These are phyloP conservation scores for Cylindrodendrum hubeiense DNA, from an alignment of 2,329 filamentous ascomycete species.

Conservation along the genomic window DNA sequence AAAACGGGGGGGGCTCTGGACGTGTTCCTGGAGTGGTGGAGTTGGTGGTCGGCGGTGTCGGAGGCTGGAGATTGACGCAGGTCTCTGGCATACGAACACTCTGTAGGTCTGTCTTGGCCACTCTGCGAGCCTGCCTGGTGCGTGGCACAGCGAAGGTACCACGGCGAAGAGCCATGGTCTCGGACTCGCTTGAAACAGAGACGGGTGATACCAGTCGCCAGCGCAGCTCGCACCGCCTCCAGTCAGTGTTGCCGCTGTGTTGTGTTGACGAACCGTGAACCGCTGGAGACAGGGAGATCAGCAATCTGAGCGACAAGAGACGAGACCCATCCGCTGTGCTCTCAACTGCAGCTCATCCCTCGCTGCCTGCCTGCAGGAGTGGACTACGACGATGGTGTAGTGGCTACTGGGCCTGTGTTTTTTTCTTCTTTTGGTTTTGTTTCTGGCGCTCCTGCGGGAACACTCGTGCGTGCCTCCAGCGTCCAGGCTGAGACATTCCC, in stretches of 20 bases:
- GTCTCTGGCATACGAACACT: not conserved
- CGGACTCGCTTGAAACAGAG: not conserved
- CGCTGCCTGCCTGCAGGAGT: not conserved
- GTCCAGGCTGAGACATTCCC: not conserved
- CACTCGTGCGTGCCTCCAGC: not conserved
- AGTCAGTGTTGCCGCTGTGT: not conserved
- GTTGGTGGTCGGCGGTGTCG: not conserved
- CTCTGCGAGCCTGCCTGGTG: no score
- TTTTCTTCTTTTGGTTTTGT: no score
- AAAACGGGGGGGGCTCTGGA: not conserved
- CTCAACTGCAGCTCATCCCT: not conserved
- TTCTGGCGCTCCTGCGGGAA: not conserved
- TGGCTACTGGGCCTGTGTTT: no score
- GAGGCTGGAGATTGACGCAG: not conserved
- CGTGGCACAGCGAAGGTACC: not conserved
- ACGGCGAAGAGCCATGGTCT: not conserved
- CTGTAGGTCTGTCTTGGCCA: not conserved
- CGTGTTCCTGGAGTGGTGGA: not conserved
- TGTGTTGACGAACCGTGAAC: not conserved
- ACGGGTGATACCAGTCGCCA: not conserved
- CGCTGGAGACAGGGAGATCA: not conserved
- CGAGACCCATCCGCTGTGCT: not conserved
- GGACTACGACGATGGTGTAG: not conserved
- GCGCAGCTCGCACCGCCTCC: not conserved
- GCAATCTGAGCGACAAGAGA: not conserved